Evolutionary conservation across 176 grass and related monocot genomes (phyloP), one percentile per base, ranked within the genome.

Genomic region (Chrysopogon serrulatus): DNA sequence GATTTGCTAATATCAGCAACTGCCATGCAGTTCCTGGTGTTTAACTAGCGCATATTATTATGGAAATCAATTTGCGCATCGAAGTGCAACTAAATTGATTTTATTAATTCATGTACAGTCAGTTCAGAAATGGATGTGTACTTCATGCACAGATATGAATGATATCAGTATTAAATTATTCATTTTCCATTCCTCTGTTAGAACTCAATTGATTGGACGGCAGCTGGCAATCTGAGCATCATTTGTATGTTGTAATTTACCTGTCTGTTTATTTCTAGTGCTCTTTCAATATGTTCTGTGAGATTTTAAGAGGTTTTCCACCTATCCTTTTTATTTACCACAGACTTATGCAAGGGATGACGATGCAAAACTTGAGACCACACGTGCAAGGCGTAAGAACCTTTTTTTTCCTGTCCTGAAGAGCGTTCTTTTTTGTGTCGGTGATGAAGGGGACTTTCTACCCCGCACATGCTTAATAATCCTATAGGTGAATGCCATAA

Each of bases 281-380:
- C 56, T 60, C 56, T 27, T 60, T 60, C 56, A 60, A 13, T 27
- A 60, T 60, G n/a, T 60, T 60, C n/a, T 60, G 10, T 60, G 11
- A 27, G 56, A 27, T 26, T 60, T 60, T 60, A 60, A 60, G n/a
- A 27, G n/a, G 0, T 60, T 60, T 60, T 60, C 11, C 1, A 1
- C 24, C 10, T 26, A 13, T 60, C 56, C 12, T 43, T 43, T 37
- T 37, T 53, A 64, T 67, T 24, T 78, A 51, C 34, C 44, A 53
- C 88, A 94, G 92, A 91, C 79, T 51, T 94, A 87, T 70, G 41
- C 73, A 76, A 86, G 88, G 73, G 89, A 91, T 17, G 92, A 94
- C 17, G 92, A 94, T 51, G 43, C 81, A 71, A 85, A 83, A 79
- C 79, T 94, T 9, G 92, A 94, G 68, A 87, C 84, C 57, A 91